Base-by-base conservation (phyloP, 305 asterid genomes). In the Fraxinus latifolia region DNA sequence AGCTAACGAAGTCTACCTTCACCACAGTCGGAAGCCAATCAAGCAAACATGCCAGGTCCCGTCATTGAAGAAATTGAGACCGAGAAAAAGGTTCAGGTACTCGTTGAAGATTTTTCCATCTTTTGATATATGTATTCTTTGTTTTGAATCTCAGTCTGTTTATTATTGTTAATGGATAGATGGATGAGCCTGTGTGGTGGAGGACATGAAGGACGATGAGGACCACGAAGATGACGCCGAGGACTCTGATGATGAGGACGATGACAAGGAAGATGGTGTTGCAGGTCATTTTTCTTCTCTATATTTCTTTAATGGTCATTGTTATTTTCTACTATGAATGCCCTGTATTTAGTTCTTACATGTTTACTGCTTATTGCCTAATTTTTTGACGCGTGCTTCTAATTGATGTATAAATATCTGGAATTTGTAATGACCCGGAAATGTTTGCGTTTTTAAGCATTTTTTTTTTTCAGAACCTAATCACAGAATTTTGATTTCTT, bases 161-260 rank as follows among this genome's bases (percentile, higher is more conserved):
- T 1, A 15, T 73, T 0, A 31, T 8, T 2, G 4, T n/a, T 4
- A 60, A 19, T 60, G 5, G 29, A 29, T 67, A 85, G 88, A 72
- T 79, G 79, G 90, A 88, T 79, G 94, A 86, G 79, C 95, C 96
- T 25, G 27, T 25, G 27, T 91, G 39, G 90, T 90, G 74, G 97
- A 93, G 86, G 97, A 93, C 79, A 92, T 93, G 79, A 90, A 89
- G 81, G 97, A 89, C 39, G 94, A 93, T 15, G 94, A 90, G 29
- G 96, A 93, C 42, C 91, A 87, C 82, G 97, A 90, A 0, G 97
- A 87, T 6, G 90, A 85, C 11, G 84, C 77, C 21, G 91, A 86
- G 3, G 87, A 86, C 62, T 86, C 87, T 8, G 91, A 89, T 19
- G 91, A 87, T 37, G 91, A 88, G 2, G 91, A 87, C 1, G 91